phyloP scores from a whole-genome alignment of 2,329 filamentous ascomycete species.

The Trichoderma arundinaceum region DNA sequence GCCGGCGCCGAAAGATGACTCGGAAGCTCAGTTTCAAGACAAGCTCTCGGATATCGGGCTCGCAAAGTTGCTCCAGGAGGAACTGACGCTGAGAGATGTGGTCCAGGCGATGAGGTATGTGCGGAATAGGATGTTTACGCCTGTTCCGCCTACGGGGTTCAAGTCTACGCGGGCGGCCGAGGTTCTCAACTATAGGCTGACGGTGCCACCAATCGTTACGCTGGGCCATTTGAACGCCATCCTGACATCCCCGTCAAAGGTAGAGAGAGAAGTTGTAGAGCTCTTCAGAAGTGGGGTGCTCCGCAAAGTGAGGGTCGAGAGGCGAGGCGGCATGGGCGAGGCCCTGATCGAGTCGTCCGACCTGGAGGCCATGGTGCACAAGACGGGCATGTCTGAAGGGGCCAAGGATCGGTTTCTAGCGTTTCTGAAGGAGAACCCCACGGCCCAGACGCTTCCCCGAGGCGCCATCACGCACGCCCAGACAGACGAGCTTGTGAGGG shows the following conservation, averaged over 20 bases:
- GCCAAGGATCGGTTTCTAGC: constrained; percentile 58
- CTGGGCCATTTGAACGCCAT: constrained; percentile 70
- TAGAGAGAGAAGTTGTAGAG: constrained; percentile 70
- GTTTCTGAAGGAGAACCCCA: constrained; percentile 59
- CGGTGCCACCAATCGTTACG: constrained; percentile 68
- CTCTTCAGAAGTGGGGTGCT: constrained; percentile 62
- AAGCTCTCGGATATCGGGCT: constrained; percentile 66
- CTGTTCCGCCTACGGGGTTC: constrained; percentile 68
- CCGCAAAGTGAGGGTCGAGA: constrained; percentile 67
- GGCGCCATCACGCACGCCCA: constrained; percentile 52
- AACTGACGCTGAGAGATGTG: constrained; percentile 64
- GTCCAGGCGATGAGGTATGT: constrained; percentile 69
- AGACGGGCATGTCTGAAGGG: constrained; percentile 47
- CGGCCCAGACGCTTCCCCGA: constrained; percentile 42
- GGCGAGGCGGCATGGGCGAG: constrained; percentile 66
- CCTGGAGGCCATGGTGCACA: constrained; percentile 56
- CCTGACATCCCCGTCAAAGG: constrained; percentile 64
- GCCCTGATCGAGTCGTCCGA: constrained; percentile 64
- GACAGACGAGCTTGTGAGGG: constrained; percentile 63
- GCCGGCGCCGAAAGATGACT: constrained; percentile 36
- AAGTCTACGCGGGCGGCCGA: constrained; percentile 67
- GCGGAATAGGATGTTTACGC: constrained; percentile 65
- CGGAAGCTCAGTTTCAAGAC: constrained; percentile 45
- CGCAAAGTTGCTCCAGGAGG: constrained; percentile 58
- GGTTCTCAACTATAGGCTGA: constrained; percentile 64